Conservation (phyloP, 257 asterid genomes). For the Scutellaria barbata region DNA sequence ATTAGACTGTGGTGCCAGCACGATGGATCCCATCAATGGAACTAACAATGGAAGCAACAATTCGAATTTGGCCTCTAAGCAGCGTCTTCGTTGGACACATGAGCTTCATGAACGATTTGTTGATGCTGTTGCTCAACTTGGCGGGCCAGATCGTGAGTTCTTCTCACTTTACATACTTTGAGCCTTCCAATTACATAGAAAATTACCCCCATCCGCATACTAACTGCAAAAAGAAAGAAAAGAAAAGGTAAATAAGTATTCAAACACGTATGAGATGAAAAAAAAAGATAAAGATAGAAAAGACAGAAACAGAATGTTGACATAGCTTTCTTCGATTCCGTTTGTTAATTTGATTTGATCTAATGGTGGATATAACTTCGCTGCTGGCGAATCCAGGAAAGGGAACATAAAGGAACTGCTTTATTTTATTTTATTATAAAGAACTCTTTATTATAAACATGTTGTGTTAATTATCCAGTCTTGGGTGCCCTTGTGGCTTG, state of each 20-base stretch:
- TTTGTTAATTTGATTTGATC: constrained; percentile 1
- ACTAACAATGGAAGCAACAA: constrained; percentile 61
- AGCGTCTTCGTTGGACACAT: constrained; percentile 96
- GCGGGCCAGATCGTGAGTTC: constrained; percentile 95
- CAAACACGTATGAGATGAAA: constrained; percentile 14
- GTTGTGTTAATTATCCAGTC: not conserved
- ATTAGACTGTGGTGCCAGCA: constrained; percentile 43
- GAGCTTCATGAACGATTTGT: constrained; percentile 94
- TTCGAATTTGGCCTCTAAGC: constrained; percentile 79
- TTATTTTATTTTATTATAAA: too few species aligned
- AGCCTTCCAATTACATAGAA: not conserved
- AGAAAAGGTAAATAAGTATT: not conserved
- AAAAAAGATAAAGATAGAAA: not conserved
- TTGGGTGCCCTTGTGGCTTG: constrained; percentile 8
- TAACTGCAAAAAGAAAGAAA: not conserved
- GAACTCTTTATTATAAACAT: not conserved
- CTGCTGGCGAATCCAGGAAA: constrained; percentile 1
- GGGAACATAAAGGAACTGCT: not conserved
- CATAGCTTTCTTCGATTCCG: not conserved
- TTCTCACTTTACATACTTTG: constrained; percentile 25
- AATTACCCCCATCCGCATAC: not conserved
- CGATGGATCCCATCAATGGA: constrained; percentile 66
- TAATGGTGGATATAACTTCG: constrained; percentile 20
- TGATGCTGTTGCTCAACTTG: constrained; percentile 98
- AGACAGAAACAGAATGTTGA: not conserved